Evolutionary conservation across 1,139 yeast genomes (phyloP).

Genomic region (Hemisphaericaspora lyxosophila): DNA sequence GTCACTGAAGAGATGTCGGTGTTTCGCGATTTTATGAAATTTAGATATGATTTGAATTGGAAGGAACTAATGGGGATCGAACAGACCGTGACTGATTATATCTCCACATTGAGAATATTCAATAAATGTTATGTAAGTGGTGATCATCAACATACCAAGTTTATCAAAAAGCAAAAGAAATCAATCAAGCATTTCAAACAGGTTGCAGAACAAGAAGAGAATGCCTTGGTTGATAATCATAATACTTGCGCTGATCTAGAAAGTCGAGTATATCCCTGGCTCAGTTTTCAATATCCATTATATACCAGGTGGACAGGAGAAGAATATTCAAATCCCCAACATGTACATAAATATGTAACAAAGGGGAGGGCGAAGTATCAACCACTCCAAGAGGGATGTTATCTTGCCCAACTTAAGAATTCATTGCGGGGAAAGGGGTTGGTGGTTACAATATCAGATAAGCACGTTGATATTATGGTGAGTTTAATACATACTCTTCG

Average conservation of each 20-base stretch:
- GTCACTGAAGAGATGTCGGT: too few species aligned
- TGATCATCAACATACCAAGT: slow-evolving; percentile 16
- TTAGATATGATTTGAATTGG: too few species aligned
- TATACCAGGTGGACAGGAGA: slow-evolving; percentile 51
- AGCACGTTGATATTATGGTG: slow-evolving; percentile 28
- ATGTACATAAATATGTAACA: slow-evolving; percentile 10
- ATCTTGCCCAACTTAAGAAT: slow-evolving; percentile 23
- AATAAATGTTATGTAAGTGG: too few species aligned
- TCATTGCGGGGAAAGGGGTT: slow-evolving; percentile 35
- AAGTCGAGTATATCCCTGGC: slow-evolving; percentile 46
- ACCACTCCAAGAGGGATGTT: slow-evolving; percentile 15
- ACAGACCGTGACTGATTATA: too few species aligned
- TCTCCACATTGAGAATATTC: too few species aligned
- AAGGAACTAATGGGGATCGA: too few species aligned
- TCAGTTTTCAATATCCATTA: slow-evolving; percentile 40
- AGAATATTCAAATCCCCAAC: slow-evolving; percentile 30
- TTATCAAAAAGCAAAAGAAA: slow-evolving; percentile 9
- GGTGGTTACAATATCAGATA: slow-evolving; percentile 35
- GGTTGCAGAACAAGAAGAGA: background rate
- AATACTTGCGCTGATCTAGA: slow-evolving; percentile 33
- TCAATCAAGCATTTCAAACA: background rate
- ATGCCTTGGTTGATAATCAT: background rate
- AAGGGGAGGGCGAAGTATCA: slow-evolving; percentile 7
- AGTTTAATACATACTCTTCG: slow-evolving; percentile 33
- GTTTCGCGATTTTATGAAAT: too few species aligned